Conservation (phyloP, 768 basidiomycete species). For the Tubosaeta sp. region DNA sequence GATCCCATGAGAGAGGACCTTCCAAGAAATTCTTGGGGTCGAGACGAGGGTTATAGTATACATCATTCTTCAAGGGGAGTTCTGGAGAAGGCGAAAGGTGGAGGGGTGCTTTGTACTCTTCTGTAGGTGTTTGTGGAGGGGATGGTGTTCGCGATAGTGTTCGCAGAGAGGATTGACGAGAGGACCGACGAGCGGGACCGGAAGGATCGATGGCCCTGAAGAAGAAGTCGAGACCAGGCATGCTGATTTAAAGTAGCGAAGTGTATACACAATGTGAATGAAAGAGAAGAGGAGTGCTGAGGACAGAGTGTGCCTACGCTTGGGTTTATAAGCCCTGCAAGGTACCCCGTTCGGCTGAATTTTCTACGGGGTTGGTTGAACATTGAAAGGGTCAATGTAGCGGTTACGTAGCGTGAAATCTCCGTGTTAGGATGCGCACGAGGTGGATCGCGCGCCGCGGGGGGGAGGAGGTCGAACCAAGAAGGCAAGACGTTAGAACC, state of each 20-base stretch:
- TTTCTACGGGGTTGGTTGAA: background rate
- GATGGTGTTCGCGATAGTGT: background rate
- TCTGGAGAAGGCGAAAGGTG: conserved; percentile 8
- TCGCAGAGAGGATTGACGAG: background rate
- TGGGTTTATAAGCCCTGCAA: conserved; percentile 21
- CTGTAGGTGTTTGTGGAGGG: conserved; percentile 3
- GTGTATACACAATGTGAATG: conserved; percentile 23
- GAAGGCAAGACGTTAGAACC: conserved; percentile 3
- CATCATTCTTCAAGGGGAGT: conserved; percentile 13
- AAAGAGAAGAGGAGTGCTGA: conserved; percentile 4
- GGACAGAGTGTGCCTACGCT: background rate
- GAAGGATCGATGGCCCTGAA: conserved; percentile 14
- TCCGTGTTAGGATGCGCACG: background rate
- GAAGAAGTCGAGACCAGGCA: conserved; percentile 34
- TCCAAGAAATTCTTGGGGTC: conserved; percentile 66
- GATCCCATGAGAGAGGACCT: conserved; percentile 63
- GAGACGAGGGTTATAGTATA: conserved; percentile 65
- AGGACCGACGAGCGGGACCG: too few species aligned
- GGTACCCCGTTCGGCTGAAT: conserved; percentile 9
- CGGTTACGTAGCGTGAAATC: background rate
- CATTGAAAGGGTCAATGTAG: background rate
- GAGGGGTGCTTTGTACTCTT: background rate
- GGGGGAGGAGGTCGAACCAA: background rate
- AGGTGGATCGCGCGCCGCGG: background rate
- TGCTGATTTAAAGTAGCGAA: conserved; percentile 12